Conservation (phyloP, 345 rosid genomes). For the Populus euphratica region DNA sequence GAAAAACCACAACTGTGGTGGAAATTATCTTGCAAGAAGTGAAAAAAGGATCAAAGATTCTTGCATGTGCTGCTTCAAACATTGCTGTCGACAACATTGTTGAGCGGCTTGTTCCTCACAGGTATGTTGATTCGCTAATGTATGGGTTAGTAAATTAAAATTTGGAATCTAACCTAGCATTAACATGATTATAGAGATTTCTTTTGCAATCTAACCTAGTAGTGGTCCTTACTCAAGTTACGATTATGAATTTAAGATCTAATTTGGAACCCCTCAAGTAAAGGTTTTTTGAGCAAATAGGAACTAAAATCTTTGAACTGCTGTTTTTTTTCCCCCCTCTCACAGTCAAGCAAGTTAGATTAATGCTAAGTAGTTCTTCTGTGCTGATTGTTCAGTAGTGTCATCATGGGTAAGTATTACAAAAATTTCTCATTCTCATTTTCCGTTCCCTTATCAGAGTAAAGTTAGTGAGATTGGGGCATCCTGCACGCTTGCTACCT, state of each 20-base stretch:
- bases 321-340: not conserved
- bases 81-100: slow-evolving; percentile 98
- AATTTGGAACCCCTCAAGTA: not conserved
- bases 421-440: slow-evolving; percentile 1
- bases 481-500: slow-evolving; percentile 91
- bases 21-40: slow-evolving; percentile 94
- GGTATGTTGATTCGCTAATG: slow-evolving; percentile 36
- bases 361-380: not conserved
- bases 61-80: slow-evolving; percentile 97
- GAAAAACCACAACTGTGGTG: slow-evolving; percentile 95
- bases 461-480: slow-evolving; percentile 90
- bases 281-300: not conserved
- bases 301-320: not conserved
- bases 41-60: slow-evolving; percentile 88
- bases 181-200: not conserved
- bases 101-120: slow-evolving; percentile 86
- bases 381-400: not conserved
- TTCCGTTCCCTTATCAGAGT: slow-evolving; percentile 35
- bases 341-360: not conserved
- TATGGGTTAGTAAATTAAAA: not conserved
- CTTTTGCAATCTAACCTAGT: not conserved
- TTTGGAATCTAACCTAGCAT: not conserved
- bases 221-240: not conserved
- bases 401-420: not conserved
- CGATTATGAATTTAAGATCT: not conserved